Conservation (phyloP, 768 basidiomycete species). For the Tylopilus balloui region DNA sequence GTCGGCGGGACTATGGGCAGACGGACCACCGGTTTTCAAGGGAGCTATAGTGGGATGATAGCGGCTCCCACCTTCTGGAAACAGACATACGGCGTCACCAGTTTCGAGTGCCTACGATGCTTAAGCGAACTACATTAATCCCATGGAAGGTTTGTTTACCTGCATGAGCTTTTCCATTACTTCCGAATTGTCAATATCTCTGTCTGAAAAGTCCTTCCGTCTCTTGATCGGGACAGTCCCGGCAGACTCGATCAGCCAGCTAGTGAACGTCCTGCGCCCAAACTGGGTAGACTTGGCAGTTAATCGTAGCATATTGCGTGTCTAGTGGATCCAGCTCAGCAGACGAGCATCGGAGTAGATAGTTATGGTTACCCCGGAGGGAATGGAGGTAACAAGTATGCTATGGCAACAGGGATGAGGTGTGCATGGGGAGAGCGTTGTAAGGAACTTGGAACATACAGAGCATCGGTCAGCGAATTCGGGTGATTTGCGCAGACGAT, state of each 20-base stretch:
- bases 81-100: constrained; percentile 78
- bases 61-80: constrained; percentile 83
- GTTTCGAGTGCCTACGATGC: constrained; percentile 58
- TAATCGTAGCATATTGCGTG: constrained; percentile 73
- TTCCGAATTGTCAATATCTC: constrained; percentile 57
- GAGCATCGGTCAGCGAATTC: constrained; percentile 81
- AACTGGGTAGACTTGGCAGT: constrained; percentile 90
- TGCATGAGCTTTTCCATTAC: constrained; percentile 67
- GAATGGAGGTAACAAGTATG: constrained; percentile 70
- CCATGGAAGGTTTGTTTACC: constrained; percentile 36
- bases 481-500: constrained; percentile 85
- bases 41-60: constrained; percentile 87
- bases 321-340: constrained; percentile 36
- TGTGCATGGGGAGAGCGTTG: background rate
- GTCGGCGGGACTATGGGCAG: background rate
- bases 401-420: constrained; percentile 31
- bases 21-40: constrained; percentile 77
- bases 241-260: constrained; percentile 85
- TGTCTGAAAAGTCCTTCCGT: constrained; percentile 61
- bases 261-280: constrained; percentile 76
- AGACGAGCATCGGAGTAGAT: constrained; percentile 1
- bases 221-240: constrained; percentile 83
- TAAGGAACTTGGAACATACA: constrained; percentile 46
- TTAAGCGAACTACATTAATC: constrained; percentile 6
- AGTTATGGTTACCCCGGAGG: constrained; percentile 47